These are phyloP conservation scores for Telopea speciosissima DNA, from an alignment of 177 flowering plant genomes.

Conservation along the genomic window DNA sequence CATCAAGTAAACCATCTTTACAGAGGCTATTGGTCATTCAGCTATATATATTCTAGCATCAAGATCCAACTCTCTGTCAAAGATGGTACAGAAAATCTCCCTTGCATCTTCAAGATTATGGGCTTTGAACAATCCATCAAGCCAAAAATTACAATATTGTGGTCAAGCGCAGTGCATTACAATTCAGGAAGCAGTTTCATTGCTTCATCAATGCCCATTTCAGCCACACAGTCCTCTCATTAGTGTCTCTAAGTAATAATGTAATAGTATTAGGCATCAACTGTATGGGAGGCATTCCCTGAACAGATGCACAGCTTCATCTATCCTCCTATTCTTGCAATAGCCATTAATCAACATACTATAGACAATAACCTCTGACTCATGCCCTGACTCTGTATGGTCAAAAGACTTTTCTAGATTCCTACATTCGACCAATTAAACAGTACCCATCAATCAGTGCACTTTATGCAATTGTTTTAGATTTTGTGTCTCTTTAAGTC, in stretches of 20 bases:
- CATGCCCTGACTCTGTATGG: no score
- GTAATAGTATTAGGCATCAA: conserved; percentile 3
- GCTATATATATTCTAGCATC: conserved; percentile 1
- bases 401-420: background rate
- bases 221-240: background rate
- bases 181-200: background rate
- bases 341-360: background rate
- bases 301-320: background rate
- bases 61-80: conserved; percentile 2
- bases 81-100: background rate
- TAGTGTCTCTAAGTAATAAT: background rate
- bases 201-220: background rate
- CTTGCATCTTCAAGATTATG: background rate
- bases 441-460: background rate
- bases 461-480: no score
- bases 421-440: background rate
- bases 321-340: conserved; percentile 1
- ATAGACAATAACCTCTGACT: no score
- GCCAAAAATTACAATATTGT: background rate
- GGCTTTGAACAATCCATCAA: conserved; percentile 3
- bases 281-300: background rate
- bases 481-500: background rate
- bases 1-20: conserved; percentile 1
- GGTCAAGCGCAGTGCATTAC: background rate
- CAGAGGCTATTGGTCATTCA: conserved; percentile 12